Conservation (phyloP, 108 stramenopile genomes). For the Ochromonas danica region DNA sequence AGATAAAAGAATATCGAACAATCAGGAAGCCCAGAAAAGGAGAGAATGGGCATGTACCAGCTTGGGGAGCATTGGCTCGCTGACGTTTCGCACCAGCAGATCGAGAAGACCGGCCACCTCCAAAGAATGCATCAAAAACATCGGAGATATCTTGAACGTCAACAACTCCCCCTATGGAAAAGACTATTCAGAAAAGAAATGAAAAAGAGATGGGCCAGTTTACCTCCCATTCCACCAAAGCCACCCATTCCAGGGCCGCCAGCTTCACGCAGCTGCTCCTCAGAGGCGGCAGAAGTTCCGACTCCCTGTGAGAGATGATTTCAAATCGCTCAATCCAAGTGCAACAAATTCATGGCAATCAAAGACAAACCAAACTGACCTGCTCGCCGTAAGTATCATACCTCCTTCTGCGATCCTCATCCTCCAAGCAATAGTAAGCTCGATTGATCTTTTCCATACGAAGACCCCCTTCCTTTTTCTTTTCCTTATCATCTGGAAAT, state of each 20-base stretch:
- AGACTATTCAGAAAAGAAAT: not conserved
- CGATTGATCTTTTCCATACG: conserved; percentile 23
- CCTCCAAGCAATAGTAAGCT: conserved; percentile 2
- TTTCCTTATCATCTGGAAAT: conserved; percentile 2
- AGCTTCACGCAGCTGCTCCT: not conserved
- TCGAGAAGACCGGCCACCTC: too few relatives aligned
- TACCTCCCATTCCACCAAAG: conserved; percentile 3
- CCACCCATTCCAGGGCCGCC: conserved; percentile 27
- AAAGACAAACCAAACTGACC: too few relatives aligned
- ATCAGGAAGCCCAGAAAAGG: too few relatives aligned
- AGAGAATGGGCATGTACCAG: too few relatives aligned
- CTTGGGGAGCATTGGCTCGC: not conserved
- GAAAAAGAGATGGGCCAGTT: too few relatives aligned
- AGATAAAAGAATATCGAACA: too few relatives aligned
- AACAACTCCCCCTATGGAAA: not conserved
- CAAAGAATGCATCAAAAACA: conserved; percentile 35
- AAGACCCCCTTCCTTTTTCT: conserved; percentile 1
- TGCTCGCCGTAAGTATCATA: conserved; percentile 25
- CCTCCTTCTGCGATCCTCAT: not conserved
- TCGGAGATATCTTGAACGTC: conserved; percentile 21
- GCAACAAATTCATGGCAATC: too few relatives aligned
- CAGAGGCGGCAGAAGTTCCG: conserved; percentile 6
- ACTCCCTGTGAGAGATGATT: too few relatives aligned
- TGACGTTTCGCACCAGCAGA: too few relatives aligned
- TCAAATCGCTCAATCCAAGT: too few relatives aligned